Conservation (phyloP, 2,329 filamentous ascomycete species). For the Pezicula rhizophila region DNA sequence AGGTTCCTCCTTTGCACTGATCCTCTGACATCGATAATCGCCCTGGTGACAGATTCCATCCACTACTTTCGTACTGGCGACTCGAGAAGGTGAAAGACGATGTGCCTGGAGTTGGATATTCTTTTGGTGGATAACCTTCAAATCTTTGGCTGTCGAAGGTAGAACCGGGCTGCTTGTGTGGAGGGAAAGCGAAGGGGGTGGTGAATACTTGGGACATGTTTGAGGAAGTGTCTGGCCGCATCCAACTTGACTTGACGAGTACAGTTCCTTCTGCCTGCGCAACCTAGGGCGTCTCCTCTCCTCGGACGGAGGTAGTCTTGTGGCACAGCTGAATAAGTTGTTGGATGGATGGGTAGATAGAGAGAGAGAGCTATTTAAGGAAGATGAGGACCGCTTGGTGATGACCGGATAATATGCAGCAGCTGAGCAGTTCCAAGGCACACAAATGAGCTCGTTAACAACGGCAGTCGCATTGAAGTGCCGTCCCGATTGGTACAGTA, state of each 20-base stretch:
- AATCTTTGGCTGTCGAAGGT: constrained; percentile 11
- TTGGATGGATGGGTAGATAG: background rate
- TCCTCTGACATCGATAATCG: constrained; percentile 18
- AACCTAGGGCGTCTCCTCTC: constrained; percentile 11
- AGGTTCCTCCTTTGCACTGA: constrained; percentile 9
- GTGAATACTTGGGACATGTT: constrained; percentile 27
- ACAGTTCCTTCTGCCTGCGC: constrained; percentile 10
- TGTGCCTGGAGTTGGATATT: constrained; percentile 7
- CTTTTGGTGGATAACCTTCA: constrained; percentile 12
- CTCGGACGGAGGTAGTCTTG: constrained; percentile 15
- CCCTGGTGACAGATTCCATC: constrained; percentile 12
- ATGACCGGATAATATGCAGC: constrained; percentile 9
- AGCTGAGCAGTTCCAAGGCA: constrained; percentile 15
- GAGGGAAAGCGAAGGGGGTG: constrained; percentile 14
- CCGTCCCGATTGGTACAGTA: constrained; percentile 17
- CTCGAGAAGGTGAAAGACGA: constrained; percentile 6
- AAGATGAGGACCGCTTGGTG: constrained; percentile 11
- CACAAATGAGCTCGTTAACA: constrained; percentile 10
- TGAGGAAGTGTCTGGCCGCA: constrained; percentile 4
- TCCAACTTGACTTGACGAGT: constrained; percentile 6
- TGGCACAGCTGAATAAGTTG: constrained; percentile 18
- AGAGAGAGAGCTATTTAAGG: constrained; percentile 15
- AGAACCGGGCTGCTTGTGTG: constrained; percentile 12
- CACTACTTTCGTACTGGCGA: constrained; percentile 11
- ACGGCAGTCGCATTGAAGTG: constrained; percentile 22